Base-by-base conservation (phyloP, 805 yeast genomes). In the Candida bentonensis region DNA sequence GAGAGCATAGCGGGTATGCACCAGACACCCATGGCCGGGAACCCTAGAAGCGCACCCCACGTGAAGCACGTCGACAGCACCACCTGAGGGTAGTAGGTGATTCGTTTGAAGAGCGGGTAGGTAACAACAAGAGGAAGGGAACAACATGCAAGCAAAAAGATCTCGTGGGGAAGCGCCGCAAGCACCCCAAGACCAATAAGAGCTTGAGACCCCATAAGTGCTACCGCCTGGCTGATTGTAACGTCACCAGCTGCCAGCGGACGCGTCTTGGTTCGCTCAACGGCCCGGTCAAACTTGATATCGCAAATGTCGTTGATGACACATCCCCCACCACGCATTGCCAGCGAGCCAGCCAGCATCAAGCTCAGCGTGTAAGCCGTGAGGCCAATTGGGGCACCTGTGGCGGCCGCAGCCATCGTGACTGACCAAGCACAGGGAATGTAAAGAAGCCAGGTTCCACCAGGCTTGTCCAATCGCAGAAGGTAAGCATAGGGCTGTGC, bases 311-410 rank as follows among this genome's bases (percentile, higher is more conserved):
- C 99, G 59, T 92, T 92, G 45, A 92, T 79, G 0, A 95, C 88
- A 60, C 99, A 92, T 0, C 98, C 99, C 1, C 96, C 96, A 22
- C 97, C 96, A 61, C 99, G 74, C 95, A 94, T 92, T 15, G 89
- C 70, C 33, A 88, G 55, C 0, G 96, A 74, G 13, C 99, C 99
- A 3, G 81, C 67, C 3, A 89, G 78, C 58, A 87, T 92, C 13
- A 87, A 64, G 0, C 75, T 70, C 26, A 85, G 58, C 56, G 79
- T 84, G 55, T 71, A 73, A 0, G 70, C 47, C 0, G 89, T 79
- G 1, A 77, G 70, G 0, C 73, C 48, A 1, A 86, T 44, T 0
- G 95, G 79, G 0, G 96, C 95, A 13, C 49, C 49, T 2, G 77
- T 63, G 2, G 78, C 62, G 51, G 72, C 81, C 0, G 94, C 89